Evolutionary conservation across 192 early-diverging fungal genomes (phyloP), one percentile per base, ranked within the genome.

Genomic region (Umbelopsis sp.): DNA sequence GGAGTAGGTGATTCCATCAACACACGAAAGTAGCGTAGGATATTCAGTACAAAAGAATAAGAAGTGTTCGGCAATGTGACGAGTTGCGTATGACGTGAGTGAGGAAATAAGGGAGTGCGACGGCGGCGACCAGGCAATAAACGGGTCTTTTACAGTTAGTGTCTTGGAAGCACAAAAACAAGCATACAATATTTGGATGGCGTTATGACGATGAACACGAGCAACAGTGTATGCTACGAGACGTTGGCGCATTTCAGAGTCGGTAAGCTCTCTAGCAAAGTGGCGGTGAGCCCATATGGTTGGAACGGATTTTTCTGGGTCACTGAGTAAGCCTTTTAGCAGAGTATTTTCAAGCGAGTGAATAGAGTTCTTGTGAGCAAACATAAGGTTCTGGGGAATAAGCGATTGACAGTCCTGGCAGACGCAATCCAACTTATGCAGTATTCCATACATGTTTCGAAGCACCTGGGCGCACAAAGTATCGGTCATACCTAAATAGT

Each of bases 21-120:
- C 66, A 52, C 77, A 78, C 1, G 77, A 78, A 0, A 78, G 21
- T 21, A 78, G 41, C 7, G 69, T 68, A 0, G 77, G 77, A 25
- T 78, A 78, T 68, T 78, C n/a, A 8, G 72, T 67, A 36, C 77
- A 78, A 45, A 74, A 78, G 32, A 71, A 78, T n/a, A 65, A 22
- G 44, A 78, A 78, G 31, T 78, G 51, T 20, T 51, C 59, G 17
- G 69, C 72, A 32, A 78, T 53, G 20, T 71, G 38, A 9, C 47
- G 49, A 4, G 77, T 66, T 29, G 51, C 34, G 17, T 43, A 66
- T 17, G 65, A 38, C n/a, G 70, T 69, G n/a, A 68, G 49, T 9
- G 65, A 62, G 36, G 56, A 29, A n/a, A 74, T 32, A 21, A 68
- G 66, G 14, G 32, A 31, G 31, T 70, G 51, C 0, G 71, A 52